phyloP scores from a whole-genome alignment of 2,329 filamentous ascomycete genomes.

The Epichloe uncinata region DNA sequence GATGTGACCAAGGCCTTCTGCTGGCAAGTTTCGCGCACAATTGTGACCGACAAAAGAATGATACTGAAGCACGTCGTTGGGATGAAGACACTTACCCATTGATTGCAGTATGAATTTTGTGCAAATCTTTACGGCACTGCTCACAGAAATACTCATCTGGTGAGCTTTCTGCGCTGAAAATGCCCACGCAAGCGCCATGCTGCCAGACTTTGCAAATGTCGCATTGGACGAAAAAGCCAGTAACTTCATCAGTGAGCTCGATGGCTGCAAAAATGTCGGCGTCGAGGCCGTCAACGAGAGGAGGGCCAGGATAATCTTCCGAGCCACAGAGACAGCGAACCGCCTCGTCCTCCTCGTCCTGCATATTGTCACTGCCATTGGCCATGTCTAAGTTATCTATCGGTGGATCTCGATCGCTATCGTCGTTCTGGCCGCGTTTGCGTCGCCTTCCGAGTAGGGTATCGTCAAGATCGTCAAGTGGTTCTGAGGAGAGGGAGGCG shows the following conservation, averaged over 20 bases:
- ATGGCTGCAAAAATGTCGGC: constrained; percentile 44
- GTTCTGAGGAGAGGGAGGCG: constrained; percentile 57
- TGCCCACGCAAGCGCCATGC: constrained; percentile 92
- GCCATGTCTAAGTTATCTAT: constrained; percentile 35
- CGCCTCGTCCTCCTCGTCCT: constrained; percentile 75
- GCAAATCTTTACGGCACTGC: constrained; percentile 80
- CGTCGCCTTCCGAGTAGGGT: constrained; percentile 63
- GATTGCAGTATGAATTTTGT: constrained; percentile 65
- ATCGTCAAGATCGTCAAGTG: constrained; percentile 54
- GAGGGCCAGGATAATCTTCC: constrained; percentile 85
- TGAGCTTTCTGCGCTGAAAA: constrained; percentile 84
- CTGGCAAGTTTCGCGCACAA: neutral
- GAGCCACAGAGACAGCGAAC: constrained; percentile 91
- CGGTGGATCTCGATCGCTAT: constrained; percentile 31
- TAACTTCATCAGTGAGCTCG: constrained; percentile 68
- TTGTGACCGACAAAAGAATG: neutral
- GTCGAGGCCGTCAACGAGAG: constrained; percentile 47
- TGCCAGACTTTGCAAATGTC: constrained; percentile 98
- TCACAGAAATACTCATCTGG: constrained; percentile 98
- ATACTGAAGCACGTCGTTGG: neutral
- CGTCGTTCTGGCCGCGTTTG: constrained; percentile 60
- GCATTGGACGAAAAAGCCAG: constrained; percentile 95
- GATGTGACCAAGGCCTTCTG: neutral
- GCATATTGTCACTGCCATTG: constrained; percentile 56
- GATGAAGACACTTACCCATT: constrained; percentile 59